Percentiles rank a stretch among this genome's conserved stretches.
Evolutionary conservation across 192 early-diverging fungal genomes (phyloP).

Genomic region (Irineochytrium annulatum): DNA sequence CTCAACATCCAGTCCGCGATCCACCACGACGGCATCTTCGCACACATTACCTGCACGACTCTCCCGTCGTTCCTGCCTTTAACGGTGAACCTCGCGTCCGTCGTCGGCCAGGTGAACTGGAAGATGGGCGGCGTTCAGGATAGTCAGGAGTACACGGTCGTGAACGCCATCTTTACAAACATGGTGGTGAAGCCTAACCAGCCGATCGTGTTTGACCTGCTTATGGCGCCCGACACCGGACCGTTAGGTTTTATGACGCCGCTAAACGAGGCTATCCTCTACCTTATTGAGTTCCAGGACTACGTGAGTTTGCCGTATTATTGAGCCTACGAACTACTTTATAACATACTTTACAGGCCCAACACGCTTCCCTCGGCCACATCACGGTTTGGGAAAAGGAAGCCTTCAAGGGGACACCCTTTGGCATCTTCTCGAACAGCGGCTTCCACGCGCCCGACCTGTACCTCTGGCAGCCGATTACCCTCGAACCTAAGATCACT

Average conservation of each 20-base stretch:
- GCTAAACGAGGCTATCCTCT: not conserved
- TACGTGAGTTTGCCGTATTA: conserved; percentile 1
- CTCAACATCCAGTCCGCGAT: conserved; percentile 5
- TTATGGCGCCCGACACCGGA: not conserved
- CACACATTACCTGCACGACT: not conserved
- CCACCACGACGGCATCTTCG: conserved; percentile 5
- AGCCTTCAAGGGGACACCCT: not conserved
- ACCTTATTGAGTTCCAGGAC: not conserved
- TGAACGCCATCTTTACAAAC: conserved; percentile 12
- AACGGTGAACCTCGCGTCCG: conserved; percentile 16
- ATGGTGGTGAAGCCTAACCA: conserved; percentile 2
- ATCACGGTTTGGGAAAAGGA: not conserved
- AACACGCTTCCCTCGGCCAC: not conserved
- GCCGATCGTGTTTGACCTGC: not conserved
- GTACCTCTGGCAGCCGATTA: conserved; percentile 5
- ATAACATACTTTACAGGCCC: not conserved
- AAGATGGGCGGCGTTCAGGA: not conserved
- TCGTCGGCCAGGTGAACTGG: not conserved
- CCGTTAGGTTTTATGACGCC: not conserved
- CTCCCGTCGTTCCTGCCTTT: conserved; percentile 13
- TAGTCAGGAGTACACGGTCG: not conserved
- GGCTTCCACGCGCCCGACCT: conserved; percentile 8
- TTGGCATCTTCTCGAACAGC: not conserved
- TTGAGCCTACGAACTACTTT: not conserved
- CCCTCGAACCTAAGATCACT: not conserved